phyloP scores from a whole-genome alignment of 1,284 basidiomycete species.

The Quambalaria eucalypti region DNA sequence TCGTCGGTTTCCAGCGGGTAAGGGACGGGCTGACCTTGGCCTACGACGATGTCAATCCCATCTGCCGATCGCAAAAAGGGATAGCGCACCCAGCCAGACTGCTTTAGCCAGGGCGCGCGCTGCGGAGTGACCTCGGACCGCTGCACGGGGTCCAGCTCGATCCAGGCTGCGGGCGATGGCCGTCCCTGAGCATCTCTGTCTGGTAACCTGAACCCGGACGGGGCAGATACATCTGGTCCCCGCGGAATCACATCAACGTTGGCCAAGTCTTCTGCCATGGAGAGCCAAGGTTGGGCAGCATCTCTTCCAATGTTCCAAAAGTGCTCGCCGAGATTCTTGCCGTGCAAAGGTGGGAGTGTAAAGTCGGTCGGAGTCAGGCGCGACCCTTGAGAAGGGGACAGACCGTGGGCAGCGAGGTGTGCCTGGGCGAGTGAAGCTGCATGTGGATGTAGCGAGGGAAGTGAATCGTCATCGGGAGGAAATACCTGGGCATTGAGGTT shows the following conservation, averaged over 20 bases:
- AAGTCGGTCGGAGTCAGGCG: constrained; percentile 69
- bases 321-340: constrained; percentile 74
- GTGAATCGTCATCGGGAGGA: constrained; percentile 54
- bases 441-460: constrained; percentile 58
- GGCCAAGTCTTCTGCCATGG: constrained; percentile 62
- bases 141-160: constrained; percentile 24
- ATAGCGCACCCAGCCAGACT: constrained; percentile 86
- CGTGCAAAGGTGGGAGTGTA: constrained; percentile 74
- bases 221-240: constrained; percentile 47
- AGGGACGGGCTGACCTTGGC: constrained; percentile 41
- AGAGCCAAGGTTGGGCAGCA: constrained; percentile 71
- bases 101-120: constrained; percentile 63
- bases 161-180: constrained; percentile 20
- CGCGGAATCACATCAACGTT: constrained; percentile 56
- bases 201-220: constrained; percentile 3
- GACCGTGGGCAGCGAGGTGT: constrained; percentile 69
- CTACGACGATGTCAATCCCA: constrained; percentile 18
- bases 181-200: constrained; percentile 12
- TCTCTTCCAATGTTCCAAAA: constrained; percentile 70
- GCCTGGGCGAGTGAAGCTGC: constrained; percentile 67
- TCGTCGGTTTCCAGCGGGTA: constrained; percentile 55
- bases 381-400: constrained; percentile 71
- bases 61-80: constrained; percentile 50
- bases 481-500: constrained; percentile 76
- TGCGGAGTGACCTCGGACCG: constrained; percentile 27